These are phyloP conservation scores for Diaporthe vexans DNA, from an alignment of 2,329 filamentous ascomycete species.

Conservation along the genomic window DNA sequence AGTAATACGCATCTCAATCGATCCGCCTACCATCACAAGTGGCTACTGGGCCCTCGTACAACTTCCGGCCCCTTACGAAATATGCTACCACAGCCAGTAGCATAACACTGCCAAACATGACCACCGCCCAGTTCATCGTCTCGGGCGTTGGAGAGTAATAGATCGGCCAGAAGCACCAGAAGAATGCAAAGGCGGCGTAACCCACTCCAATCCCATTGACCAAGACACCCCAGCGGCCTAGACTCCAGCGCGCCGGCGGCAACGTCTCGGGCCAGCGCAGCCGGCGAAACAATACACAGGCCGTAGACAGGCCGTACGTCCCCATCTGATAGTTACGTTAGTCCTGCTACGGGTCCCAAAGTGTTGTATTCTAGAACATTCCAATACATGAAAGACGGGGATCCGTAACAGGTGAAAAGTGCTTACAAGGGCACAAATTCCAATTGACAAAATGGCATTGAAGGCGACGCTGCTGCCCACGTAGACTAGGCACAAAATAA, in stretches of 20 bases:
- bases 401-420: too few relatives aligned
- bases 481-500: constrained; percentile 18
- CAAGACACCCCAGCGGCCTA: constrained; percentile 58
- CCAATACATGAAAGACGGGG: too few relatives aligned
- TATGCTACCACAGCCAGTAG: constrained; percentile 57
- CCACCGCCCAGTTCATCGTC: constrained; percentile 64
- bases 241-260: constrained; percentile 55
- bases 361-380: too few relatives aligned
- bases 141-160: constrained; percentile 51
- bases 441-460: constrained; percentile 56
- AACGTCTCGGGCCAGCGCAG: constrained; percentile 51
- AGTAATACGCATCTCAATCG: neutral
- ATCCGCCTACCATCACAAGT: constrained; percentile 19
- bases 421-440: constrained; percentile 62
- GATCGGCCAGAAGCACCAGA: constrained; percentile 64
- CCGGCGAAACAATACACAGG: constrained; percentile 58
- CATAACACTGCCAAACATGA: constrained; percentile 58
- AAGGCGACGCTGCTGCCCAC: constrained; percentile 17
- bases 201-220: constrained; percentile 59
- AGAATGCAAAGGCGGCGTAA: constrained; percentile 60
- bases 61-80: constrained; percentile 46
- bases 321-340: too few relatives aligned
- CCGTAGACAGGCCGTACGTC: constrained; percentile 64
- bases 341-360: too few relatives aligned
- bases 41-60: constrained; percentile 11